Conservation (phyloP, 2,329 filamentous ascomycete species). For the Curvularia sp. region DNA sequence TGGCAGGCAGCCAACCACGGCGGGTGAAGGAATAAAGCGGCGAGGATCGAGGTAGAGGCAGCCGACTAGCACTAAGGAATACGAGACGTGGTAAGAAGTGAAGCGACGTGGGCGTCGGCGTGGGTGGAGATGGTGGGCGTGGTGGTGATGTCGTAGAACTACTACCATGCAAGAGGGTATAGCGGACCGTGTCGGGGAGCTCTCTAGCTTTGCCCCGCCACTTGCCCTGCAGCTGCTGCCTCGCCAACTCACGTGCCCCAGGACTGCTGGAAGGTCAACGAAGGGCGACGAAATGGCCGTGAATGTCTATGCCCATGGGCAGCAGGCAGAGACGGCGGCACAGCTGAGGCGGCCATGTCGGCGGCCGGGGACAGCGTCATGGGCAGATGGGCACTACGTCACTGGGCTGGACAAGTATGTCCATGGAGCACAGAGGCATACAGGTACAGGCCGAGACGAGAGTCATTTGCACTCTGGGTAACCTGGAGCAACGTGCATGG, state of each 20-base stretch:
- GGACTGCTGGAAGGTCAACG: conserved; percentile 3
- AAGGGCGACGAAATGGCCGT: conserved; percentile 8
- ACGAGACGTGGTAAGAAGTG: not conserved
- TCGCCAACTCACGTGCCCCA: conserved; percentile 24
- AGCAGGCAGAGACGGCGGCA: no score
- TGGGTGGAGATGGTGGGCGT: not conserved
- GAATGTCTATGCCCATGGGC: no score
- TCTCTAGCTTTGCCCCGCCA: conserved; percentile 21
- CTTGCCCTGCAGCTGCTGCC: conserved; percentile 14
- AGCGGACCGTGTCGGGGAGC: conserved; percentile 8
- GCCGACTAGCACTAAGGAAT: not conserved
- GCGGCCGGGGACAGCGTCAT: no score
- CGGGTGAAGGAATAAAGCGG: not conserved
- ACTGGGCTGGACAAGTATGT: not conserved
- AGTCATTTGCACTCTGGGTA: not conserved
- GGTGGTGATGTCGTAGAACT: not conserved
- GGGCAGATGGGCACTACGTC: not conserved
- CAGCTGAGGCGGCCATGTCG: no score
- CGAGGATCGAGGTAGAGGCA: conserved; percentile 1
- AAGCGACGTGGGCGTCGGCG: not conserved
- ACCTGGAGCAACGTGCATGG: conserved; percentile 1
- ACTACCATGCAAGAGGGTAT: not conserved
- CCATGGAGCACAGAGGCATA: no score
- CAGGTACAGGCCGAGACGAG: not conserved
- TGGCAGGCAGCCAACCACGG: not conserved